Evolutionary conservation across 352 stramenopile species (phyloP).

Genomic region (Pythium coloratum): DNA sequence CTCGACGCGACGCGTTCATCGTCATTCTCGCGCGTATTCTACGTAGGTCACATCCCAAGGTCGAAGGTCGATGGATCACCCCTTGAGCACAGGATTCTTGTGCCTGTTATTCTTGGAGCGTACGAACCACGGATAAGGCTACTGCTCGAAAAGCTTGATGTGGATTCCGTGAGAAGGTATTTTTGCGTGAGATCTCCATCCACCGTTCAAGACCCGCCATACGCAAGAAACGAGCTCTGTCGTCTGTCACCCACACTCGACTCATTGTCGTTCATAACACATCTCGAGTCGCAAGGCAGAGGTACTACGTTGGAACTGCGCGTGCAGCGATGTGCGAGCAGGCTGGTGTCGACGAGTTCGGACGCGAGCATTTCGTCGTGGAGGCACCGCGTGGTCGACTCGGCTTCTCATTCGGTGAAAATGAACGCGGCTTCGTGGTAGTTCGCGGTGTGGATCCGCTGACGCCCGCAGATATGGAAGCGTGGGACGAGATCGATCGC

Average conservation of each 20-base stretch:
- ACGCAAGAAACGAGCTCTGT: background rate
- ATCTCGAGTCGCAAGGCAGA: background rate
- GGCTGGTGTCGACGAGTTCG: constrained; percentile 43
- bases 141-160: constrained; percentile 1
- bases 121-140: background rate
- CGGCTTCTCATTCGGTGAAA: constrained; percentile 57
- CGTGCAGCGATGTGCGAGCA: constrained; percentile 24
- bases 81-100: background rate
- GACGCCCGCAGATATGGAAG: constrained; percentile 24
- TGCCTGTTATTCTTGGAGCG: constrained; percentile 1
- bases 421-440: constrained; percentile 43
- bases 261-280: background rate
- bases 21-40: background rate
- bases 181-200: background rate
- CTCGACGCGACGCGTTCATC: background rate
- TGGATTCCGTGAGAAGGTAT: background rate
- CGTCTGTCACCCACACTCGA: background rate
- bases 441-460: constrained; percentile 43
- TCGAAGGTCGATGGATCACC: background rate
- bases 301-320: background rate
- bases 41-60: background rate
- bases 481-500: constrained; percentile 36
- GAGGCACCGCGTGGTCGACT: constrained; percentile 48
- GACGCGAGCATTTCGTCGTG: constrained; percentile 47
- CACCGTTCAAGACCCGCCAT: background rate